A percentile compares a stretch with the other conserved stretches of the same genome.
Conservation (phyloP, 2,329 filamentous ascomycete genomes). For the Colletotrichum sp. region DNA sequence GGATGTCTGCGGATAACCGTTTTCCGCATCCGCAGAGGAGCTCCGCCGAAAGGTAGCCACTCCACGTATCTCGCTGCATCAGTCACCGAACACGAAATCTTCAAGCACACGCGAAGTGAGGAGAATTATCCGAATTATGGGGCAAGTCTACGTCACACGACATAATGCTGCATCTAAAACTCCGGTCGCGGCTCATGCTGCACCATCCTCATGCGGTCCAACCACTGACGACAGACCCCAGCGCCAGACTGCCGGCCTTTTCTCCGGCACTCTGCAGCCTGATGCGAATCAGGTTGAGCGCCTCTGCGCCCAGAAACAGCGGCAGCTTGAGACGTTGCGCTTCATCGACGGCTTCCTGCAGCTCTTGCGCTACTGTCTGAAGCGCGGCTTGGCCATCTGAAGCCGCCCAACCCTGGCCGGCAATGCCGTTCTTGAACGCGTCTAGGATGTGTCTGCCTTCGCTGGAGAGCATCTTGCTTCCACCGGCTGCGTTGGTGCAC, state of each 20-base stretch:
- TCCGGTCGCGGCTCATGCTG: not conserved
- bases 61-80: not conserved
- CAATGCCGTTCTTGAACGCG: not conserved
- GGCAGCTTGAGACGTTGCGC: slow-evolving; percentile 47
- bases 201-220: not conserved
- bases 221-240: not conserved
- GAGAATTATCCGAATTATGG: not conserved
- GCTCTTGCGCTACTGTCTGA: slow-evolving; percentile 30
- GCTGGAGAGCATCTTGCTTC: slow-evolving; percentile 41
- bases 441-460: slow-evolving; percentile 43
- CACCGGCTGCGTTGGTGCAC: slow-evolving; percentile 51
- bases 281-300: slow-evolving; percentile 37
- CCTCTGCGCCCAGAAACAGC: slow-evolving; percentile 43
- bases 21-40: not conserved
- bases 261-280: not conserved
- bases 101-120: not conserved
- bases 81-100: not conserved
- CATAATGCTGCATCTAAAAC: not conserved
- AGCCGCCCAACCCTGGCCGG: not conserved
- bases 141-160: not conserved
- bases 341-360: slow-evolving; percentile 44
- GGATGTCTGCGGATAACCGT: not conserved
- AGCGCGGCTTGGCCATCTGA: slow-evolving; percentile 12
- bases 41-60: not conserved
- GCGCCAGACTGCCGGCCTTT: not conserved